phyloP scores from a whole-genome alignment of 768 basidiomycete species.

The Stropharia rugosoannulata region DNA sequence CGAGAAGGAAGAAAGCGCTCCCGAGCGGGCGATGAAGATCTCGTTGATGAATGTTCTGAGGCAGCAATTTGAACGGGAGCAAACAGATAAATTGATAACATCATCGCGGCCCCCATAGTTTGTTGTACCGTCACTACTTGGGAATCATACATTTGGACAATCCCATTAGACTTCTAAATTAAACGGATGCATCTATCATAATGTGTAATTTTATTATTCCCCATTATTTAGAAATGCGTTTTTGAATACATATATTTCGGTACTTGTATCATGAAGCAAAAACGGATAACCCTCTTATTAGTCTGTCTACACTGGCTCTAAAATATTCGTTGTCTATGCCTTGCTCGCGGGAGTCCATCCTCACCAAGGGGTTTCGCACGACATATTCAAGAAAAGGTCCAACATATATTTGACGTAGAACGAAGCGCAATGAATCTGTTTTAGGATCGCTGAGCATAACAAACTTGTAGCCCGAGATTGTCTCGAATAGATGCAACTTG shows the following conservation, averaged over 20 bases:
- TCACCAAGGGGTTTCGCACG: slow-evolving; percentile 85
- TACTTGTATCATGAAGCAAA: slow-evolving; percentile 28
- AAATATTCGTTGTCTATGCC: slow-evolving; percentile 96
- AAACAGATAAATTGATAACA: slow-evolving; percentile 22
- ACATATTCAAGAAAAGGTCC: slow-evolving; percentile 94
- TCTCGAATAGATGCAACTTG: slow-evolving; percentile 92
- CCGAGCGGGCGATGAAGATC: slow-evolving; percentile 81
- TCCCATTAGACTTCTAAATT: neutral
- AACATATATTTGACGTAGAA: slow-evolving; percentile 87
- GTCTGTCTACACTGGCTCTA: slow-evolving; percentile 72
- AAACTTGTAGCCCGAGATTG: slow-evolving; percentile 91
- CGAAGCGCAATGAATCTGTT: slow-evolving; percentile 77
- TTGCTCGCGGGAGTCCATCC: slow-evolving; percentile 77
- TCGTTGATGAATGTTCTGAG: slow-evolving; percentile 84
- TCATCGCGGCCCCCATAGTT: neutral
- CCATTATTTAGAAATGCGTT: neutral
- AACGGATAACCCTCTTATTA: slow-evolving; percentile 59
- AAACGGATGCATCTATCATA: neutral
- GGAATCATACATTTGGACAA: neutral
- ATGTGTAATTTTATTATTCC: neutral
- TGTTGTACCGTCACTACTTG: neutral
- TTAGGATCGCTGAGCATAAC: slow-evolving; percentile 89
- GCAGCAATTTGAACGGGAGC: slow-evolving; percentile 73
- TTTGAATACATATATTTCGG: neutral
- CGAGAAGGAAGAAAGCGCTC: slow-evolving; percentile 61